Evolutionary conservation across 371 early-diverging fungal species (phyloP).

Genomic region (Mucor piriformis): DNA sequence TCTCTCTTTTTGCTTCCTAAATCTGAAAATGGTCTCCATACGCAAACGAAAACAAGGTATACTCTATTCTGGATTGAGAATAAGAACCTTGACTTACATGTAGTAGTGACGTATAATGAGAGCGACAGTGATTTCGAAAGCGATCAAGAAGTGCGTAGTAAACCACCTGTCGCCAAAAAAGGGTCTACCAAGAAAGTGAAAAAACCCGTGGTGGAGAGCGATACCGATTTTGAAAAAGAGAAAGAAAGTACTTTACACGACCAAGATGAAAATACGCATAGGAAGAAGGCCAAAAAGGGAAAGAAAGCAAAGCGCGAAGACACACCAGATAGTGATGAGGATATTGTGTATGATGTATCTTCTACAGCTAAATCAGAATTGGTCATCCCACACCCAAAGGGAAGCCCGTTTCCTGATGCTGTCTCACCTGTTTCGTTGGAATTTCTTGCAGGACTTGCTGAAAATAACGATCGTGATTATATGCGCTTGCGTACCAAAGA

Average conservation of each 20-base stretch:
- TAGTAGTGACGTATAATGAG: too few relatives aligned
- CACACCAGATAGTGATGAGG: slow-evolving; percentile 18
- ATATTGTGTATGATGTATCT: slow-evolving; percentile 23
- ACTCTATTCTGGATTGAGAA: too few relatives aligned
- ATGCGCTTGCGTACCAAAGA: slow-evolving; percentile 41
- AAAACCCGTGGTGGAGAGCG: too few relatives aligned
- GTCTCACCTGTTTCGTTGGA: slow-evolving; percentile 51
- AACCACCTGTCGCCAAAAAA: background rate
- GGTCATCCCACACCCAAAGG: slow-evolving; percentile 48
- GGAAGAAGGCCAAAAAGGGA: background rate
- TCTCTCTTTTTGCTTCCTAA: too few relatives aligned
- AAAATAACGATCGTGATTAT: slow-evolving; percentile 59
- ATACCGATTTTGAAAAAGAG: too few relatives aligned
- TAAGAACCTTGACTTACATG: too few relatives aligned
- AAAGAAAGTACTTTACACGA: too few relatives aligned
- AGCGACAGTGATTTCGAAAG: slow-evolving; percentile 18
- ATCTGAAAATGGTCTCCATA: too few relatives aligned
- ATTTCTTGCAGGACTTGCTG: slow-evolving; percentile 51
- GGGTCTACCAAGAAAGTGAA: background rate
- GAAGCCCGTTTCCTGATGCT: slow-evolving; percentile 56
- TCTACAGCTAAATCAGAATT: slow-evolving; percentile 28
- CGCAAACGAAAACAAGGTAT: too few relatives aligned
- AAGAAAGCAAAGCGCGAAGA: slow-evolving; percentile 6
- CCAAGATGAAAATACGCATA: too few relatives aligned
- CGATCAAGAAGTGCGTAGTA: slow-evolving; percentile 11